Conservation (phyloP, 1,284 basidiomycete species). For the Mycena citricolor region DNA sequence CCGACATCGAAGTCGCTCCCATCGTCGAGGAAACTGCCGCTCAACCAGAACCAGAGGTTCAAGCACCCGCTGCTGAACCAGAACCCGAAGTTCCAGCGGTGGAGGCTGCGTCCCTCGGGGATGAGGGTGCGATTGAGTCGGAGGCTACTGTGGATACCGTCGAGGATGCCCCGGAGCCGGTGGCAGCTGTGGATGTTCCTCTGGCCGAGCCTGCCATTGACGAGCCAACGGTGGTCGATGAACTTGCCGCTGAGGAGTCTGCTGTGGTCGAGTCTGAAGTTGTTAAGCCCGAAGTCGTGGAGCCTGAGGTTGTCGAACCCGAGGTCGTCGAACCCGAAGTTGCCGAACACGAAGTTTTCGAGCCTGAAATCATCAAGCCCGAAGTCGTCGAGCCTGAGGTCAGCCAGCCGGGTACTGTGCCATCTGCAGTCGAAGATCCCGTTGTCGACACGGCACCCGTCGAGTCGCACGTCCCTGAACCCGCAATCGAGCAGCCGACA, state of each 20-base stretch:
- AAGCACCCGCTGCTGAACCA: slow-evolving; percentile 4
- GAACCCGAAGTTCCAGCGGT: too few relatives aligned
- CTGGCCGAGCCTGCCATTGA: background rate
- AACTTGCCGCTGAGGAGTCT: slow-evolving; percentile 13
- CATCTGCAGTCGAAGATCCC: slow-evolving; percentile 1
- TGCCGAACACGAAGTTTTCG: too few relatives aligned
- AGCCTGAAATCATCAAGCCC: too few relatives aligned
- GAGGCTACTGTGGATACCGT: background rate
- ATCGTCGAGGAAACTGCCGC: slow-evolving; percentile 16
- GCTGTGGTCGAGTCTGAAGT: slow-evolving; percentile 3
- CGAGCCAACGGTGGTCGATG: background rate
- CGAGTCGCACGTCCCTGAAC: too few relatives aligned
- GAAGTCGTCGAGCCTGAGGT: too few relatives aligned
- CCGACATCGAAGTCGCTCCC: slow-evolving; percentile 8
- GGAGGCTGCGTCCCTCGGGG: slow-evolving; percentile 11
- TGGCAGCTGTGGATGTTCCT: slow-evolving; percentile 1
- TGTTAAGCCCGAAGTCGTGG: too few relatives aligned
- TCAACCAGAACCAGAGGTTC: slow-evolving; percentile 2
- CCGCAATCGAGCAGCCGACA: too few relatives aligned
- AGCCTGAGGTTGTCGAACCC: too few relatives aligned
- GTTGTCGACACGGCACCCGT: background rate
- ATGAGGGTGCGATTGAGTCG: slow-evolving; percentile 14
- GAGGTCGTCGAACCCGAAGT: too few relatives aligned
- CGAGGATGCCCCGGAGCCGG: background rate
- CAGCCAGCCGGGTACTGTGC: too few relatives aligned